Percentiles rank a stretch among this genome's conserved stretches.
Conservation (phyloP, 148 eudicot genomes). For the Euryodendron excelsum region DNA sequence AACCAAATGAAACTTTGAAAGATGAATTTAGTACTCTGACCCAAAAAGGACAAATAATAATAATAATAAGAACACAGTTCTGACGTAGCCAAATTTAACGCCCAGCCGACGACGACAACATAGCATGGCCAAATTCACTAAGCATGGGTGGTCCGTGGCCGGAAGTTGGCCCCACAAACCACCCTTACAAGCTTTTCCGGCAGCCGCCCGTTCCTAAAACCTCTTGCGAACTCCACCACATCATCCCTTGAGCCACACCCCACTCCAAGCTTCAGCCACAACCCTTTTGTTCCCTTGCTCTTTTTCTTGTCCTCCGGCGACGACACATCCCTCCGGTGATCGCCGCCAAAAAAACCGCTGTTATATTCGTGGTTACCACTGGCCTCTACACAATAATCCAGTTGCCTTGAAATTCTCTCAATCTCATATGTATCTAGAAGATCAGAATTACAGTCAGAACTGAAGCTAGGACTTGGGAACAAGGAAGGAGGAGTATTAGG, state of each 20-base stretch:
- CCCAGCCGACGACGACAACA: background rate
- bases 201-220: constrained; percentile 4
- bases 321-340: constrained; percentile 8
- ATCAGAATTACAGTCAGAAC: constrained; percentile 17
- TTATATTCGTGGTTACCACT: background rate
- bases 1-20: too few species aligned
- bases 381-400: constrained; percentile 22
- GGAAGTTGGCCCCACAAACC: background rate
- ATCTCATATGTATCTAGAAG: constrained; percentile 47
- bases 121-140: background rate
- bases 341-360: background rate
- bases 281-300: background rate
- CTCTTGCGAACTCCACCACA: constrained; percentile 21
- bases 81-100: too few species aligned
- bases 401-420: constrained; percentile 36
- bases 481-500: background rate
- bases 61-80: too few species aligned
- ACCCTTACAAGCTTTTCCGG: constrained; percentile 6
- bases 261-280: too few species aligned
- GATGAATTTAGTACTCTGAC: too few species aligned
- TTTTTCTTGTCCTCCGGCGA: constrained; percentile 7
- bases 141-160: constrained; percentile 4
- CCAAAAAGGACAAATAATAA: too few species aligned
- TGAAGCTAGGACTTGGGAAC: background rate
- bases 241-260: constrained; percentile 27